Base-by-base conservation (phyloP, 257 asterid genomes). In the Jasminum sambac region DNA sequence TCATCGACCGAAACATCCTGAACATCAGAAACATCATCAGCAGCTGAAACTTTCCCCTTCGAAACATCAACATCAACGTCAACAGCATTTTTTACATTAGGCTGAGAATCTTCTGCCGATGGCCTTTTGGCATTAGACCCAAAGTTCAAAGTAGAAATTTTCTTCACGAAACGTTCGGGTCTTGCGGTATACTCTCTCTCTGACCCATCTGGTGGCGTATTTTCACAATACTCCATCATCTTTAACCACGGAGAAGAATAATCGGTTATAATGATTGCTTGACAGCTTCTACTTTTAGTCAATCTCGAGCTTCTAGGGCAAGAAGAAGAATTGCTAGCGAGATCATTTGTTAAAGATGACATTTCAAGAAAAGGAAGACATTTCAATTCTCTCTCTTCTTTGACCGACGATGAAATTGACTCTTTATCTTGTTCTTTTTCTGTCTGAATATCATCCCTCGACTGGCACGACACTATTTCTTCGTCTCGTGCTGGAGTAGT, bases 271-370 rank as follows among this genome's bases (percentile, higher is more conserved):
- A 91, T 74, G 50, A 86, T 86, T 40, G 85, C 87, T 46, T 83
- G 75, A 82, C 96, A 91, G 87, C 98, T 95, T 74, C 85, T 84
- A 65, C 98, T 95, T 81, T 76, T 91, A 43, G 79, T 69, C 63
- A 89, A 70, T 41, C 55, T 86, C 66, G 65, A 72, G 80, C 75
- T 82, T 77, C 79, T 67, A 63, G 64, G 14, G 36, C 58, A 41
- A 10, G 83, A 72, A 48, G 84, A 72, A 48, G 82, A 80, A 63
- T 73, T 79, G 39, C 73, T 67, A 13, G 72, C 69, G 19, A 50
- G 72, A 57, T 84, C 89, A 62, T 62, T 79, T n/a, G 80, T 34
- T 60, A 75, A 79, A 73, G 90, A 74, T 2, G 81, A 74, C 59
- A 63, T 72, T 23, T 82, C 78, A 34, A 72, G 84, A 73, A 79